Evolutionary conservation across 2,329 filamentous ascomycete genomes (phyloP).

Genomic region (Biscogniauxia mediterranea): DNA sequence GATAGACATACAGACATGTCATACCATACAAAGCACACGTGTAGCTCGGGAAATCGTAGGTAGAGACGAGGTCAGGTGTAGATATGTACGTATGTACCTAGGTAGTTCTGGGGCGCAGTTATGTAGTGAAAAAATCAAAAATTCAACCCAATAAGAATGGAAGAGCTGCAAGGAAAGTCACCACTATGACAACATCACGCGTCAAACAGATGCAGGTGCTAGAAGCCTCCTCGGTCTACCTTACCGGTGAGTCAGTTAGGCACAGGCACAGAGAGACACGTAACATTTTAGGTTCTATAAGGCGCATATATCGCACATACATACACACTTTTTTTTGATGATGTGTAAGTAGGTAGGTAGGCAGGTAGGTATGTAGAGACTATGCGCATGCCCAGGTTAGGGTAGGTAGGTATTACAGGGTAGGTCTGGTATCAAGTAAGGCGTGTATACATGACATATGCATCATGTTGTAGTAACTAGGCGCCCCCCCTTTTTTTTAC

Average conservation of each 20-base stretch:
- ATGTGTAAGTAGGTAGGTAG: too few relatives aligned
- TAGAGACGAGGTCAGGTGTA: too few relatives aligned
- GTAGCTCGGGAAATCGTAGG: too few relatives aligned
- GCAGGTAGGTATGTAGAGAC: neutral
- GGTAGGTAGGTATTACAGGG: too few relatives aligned
- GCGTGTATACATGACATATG: neutral
- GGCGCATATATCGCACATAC: slow-evolving; percentile 7
- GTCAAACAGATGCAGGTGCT: neutral
- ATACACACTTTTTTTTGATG: slow-evolving; percentile 12
- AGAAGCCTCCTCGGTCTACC: slow-evolving; percentile 1
- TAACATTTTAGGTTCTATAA: slow-evolving; percentile 9
- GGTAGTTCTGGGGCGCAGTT: neutral
- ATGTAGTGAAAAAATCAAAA: neutral
- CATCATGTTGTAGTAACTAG: neutral
- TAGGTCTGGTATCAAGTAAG: neutral
- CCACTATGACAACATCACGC: neutral
- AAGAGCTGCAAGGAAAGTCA: neutral
- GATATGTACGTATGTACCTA: too few relatives aligned
- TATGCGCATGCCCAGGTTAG: too few relatives aligned
- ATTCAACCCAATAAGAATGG: neutral
- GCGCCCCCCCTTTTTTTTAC: neutral
- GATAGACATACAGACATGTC: neutral
- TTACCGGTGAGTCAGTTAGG: neutral
- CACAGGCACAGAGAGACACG: neutral
- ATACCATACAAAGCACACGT: neutral